Percentiles rank a stretch among this genome's conserved stretches.
Conservation (phyloP, 768 basidiomycete genomes). For the Mycena maculata region DNA sequence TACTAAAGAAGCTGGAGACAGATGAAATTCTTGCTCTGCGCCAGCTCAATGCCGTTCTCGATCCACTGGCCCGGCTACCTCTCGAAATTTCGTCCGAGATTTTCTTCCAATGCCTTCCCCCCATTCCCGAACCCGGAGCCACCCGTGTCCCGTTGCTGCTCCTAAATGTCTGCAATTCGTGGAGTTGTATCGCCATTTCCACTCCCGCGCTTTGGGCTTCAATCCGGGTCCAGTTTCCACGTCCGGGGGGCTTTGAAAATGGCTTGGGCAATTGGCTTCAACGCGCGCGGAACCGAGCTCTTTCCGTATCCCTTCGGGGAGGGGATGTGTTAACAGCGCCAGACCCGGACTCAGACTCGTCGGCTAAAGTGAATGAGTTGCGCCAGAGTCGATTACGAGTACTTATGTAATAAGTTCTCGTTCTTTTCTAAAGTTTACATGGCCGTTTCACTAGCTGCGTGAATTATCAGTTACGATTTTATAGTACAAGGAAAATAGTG, state of each 20-base stretch:
- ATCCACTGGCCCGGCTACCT: not conserved
- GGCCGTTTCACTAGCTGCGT: too few relatives aligned
- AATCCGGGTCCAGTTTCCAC: not conserved
- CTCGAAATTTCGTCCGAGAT: conserved; percentile 4
- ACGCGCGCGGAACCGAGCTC: not conserved
- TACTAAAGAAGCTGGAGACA: too few relatives aligned
- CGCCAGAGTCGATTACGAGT: too few relatives aligned
- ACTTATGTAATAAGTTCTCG: too few relatives aligned
- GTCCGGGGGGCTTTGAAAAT: not conserved
- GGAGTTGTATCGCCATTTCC: not conserved
- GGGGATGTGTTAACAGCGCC: too few relatives aligned
- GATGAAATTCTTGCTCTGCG: not conserved
- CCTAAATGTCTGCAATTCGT: not conserved
- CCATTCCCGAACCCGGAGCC: not conserved
- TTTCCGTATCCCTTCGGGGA: not conserved
- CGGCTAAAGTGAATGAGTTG: too few relatives aligned
- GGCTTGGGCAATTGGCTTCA: not conserved
- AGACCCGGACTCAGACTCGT: too few relatives aligned
- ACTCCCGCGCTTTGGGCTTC: not conserved
- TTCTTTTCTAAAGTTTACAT: too few relatives aligned
- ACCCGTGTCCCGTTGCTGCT: not conserved
- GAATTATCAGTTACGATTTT: too few relatives aligned
- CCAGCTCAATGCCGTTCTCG: not conserved
- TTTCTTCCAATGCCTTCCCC: not conserved
- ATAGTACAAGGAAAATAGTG: too few relatives aligned